Evolutionary conservation across 2,329 filamentous ascomycete species (phyloP).

Genomic region (Penicillium fuscoglaucum): DNA sequence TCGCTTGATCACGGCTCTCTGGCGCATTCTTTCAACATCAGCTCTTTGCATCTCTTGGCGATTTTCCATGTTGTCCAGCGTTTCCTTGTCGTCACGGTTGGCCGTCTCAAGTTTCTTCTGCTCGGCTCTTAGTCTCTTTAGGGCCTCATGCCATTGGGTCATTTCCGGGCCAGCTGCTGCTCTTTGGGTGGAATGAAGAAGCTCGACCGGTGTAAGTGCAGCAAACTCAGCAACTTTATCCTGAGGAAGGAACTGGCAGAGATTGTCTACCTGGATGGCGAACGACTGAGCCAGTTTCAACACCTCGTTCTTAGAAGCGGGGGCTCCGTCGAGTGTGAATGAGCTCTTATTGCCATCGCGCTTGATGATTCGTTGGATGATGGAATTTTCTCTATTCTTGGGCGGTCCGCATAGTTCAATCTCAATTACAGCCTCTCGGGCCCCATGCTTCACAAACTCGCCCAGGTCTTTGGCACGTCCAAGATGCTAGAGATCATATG

Average conservation of each 20-base stretch:
- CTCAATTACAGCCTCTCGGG: slow-evolving; percentile 75
- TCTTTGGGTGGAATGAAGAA: slow-evolving; percentile 81
- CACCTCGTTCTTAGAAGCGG: slow-evolving; percentile 62
- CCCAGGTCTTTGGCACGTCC: slow-evolving; percentile 81
- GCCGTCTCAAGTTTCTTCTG: slow-evolving; percentile 65
- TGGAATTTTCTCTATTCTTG: slow-evolving; percentile 60
- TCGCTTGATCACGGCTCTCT: slow-evolving; percentile 68
- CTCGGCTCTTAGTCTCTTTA: slow-evolving; percentile 69
- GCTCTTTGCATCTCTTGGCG: slow-evolving; percentile 73
- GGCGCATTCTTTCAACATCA: slow-evolving; percentile 79
- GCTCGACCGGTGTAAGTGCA: slow-evolving; percentile 73
- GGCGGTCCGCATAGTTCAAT: slow-evolving; percentile 76
- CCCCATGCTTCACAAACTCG: slow-evolving; percentile 92
- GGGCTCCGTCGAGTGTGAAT: slow-evolving; percentile 74
- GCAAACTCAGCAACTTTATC: slow-evolving; percentile 96
- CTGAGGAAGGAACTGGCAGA: slow-evolving; percentile 95
- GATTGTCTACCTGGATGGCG: slow-evolving; percentile 93
- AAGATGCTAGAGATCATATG: slow-evolving; percentile 56
- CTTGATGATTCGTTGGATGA: slow-evolving; percentile 74
- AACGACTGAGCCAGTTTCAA: slow-evolving; percentile 67
- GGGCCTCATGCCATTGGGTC: slow-evolving; percentile 70
- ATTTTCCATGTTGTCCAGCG: slow-evolving; percentile 66
- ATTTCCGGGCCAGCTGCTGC: slow-evolving; percentile 83
- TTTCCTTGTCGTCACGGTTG: slow-evolving; percentile 60
- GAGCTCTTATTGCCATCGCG: slow-evolving; percentile 77